Conservation (phyloP, 139 green algal species). For the Penium margaritaceum region DNA sequence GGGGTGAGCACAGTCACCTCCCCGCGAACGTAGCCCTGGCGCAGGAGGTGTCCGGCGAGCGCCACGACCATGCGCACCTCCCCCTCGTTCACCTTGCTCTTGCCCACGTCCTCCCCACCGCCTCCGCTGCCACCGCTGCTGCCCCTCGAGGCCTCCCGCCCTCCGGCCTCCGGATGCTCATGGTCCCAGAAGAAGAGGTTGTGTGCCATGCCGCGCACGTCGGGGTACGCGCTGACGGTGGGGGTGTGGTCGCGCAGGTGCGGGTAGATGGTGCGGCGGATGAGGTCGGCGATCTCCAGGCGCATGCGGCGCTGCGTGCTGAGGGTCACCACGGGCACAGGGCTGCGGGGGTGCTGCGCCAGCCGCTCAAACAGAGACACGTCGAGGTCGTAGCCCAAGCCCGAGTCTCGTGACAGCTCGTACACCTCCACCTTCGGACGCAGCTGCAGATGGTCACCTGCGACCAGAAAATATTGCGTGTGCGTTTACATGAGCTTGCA, state of each 20-base stretch:
- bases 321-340: conserved; percentile 43
- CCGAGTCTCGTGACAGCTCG: conserved; percentile 49
- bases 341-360: background rate
- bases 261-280: conserved; percentile 58
- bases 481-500: background rate
- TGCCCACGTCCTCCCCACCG: conserved; percentile 49
- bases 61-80: conserved; percentile 55
- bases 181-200: conserved; percentile 63
- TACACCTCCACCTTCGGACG: conserved; percentile 66
- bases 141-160: conserved; percentile 48
- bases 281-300: conserved; percentile 49
- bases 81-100: conserved; percentile 57
- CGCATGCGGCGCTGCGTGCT: conserved; percentile 70
- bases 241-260: conserved; percentile 42
- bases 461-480: background rate
- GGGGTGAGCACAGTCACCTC: conserved; percentile 70
- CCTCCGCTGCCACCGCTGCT: conserved; percentile 47
- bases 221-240: conserved; percentile 13
- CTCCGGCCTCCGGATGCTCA: conserved; percentile 49
- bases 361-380: conserved; percentile 76
- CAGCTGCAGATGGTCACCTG: conserved; percentile 64
- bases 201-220: conserved; percentile 23
- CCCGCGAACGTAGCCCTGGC: conserved; percentile 54
- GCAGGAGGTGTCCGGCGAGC: conserved; percentile 56
- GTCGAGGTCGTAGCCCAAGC: conserved; percentile 38